Evolutionary conservation across 2,329 filamentous ascomycete genomes (phyloP).

Genomic region (Penicillium capsulatum): DNA sequence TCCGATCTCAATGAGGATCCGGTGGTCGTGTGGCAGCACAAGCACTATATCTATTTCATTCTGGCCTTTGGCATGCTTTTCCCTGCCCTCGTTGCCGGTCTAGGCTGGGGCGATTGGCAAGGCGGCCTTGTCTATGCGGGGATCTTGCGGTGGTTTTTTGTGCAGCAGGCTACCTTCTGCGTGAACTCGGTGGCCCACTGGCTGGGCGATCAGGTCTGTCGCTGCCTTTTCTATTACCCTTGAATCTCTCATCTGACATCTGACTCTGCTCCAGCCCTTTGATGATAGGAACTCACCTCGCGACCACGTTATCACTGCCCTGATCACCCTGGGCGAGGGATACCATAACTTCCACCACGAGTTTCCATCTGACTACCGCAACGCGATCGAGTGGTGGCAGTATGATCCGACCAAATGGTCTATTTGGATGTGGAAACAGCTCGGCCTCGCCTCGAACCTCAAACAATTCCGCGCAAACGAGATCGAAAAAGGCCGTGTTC

Average conservation of each 20-base stretch:
- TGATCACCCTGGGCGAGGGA: conserved; percentile 80
- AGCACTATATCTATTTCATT: conserved; percentile 76
- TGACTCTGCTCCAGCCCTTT: conserved; percentile 85
- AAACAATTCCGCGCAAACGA: conserved; percentile 91
- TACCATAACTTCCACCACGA: conserved; percentile 98
- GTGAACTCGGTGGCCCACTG: conserved; percentile 89
- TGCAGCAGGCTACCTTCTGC: conserved; percentile 89
- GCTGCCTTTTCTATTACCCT: too few relatives aligned
- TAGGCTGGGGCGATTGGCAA: conserved; percentile 75
- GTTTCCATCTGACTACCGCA: conserved; percentile 89
- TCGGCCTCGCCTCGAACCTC: conserved; percentile 78
- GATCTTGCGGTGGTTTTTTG: conserved; percentile 81
- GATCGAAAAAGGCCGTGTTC: conserved; percentile 85
- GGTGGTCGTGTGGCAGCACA: conserved; percentile 83
- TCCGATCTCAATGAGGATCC: conserved; percentile 82
- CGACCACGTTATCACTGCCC: conserved; percentile 79
- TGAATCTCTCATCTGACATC: too few relatives aligned
- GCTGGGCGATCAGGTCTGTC: too few relatives aligned
- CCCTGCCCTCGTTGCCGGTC: conserved; percentile 69
- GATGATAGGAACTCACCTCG: conserved; percentile 88
- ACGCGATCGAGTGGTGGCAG: conserved; percentile 85
- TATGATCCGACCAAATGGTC: conserved; percentile 90
- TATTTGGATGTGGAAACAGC: conserved; percentile 79
- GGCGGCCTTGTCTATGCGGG: conserved; percentile 82
- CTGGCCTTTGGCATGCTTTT: conserved; percentile 72